phyloP scores from a whole-genome alignment of 78 protist species.

The Salpingoeca rosetta region DNA sequence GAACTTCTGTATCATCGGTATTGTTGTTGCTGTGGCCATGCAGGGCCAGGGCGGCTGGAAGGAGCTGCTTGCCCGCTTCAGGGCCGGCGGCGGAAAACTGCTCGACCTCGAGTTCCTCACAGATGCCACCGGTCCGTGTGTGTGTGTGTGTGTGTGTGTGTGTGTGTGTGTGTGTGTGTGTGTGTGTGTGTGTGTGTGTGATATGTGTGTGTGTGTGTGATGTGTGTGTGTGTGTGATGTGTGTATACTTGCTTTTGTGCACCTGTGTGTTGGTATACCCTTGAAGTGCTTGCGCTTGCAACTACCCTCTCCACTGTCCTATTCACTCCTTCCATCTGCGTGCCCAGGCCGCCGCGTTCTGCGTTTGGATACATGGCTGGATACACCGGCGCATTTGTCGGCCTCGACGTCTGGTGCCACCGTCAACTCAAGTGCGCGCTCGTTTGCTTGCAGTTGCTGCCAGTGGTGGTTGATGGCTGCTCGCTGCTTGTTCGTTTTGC shows the following conservation, averaged over 20 bases:
- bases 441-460: too few relatives aligned
- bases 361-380: constrained; percentile 79
- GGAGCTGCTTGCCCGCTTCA: constrained; percentile 52
- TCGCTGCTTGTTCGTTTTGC: not conserved
- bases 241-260: too few relatives aligned
- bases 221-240: too few relatives aligned
- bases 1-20: too few relatives aligned
- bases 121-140: constrained; percentile 19
- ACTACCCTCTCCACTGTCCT: not conserved
- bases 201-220: too few relatives aligned
- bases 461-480: too few relatives aligned
- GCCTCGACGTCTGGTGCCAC: constrained; percentile 49
- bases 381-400: constrained; percentile 48
- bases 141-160: not conserved
- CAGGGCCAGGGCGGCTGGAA: constrained; percentile 58
- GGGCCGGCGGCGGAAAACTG: constrained; percentile 36
- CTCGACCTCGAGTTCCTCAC: constrained; percentile 62
- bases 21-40: too few relatives aligned
- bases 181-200: not conserved
- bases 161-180: not conserved
- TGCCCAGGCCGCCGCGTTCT: constrained; percentile 49
- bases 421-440: constrained; percentile 1
- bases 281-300: too few relatives aligned
- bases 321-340: not conserved
- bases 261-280: too few relatives aligned